Conservation (phyloP, 345 rosid genomes). For the sweet orange (Citrus sinensis) region DNA sequence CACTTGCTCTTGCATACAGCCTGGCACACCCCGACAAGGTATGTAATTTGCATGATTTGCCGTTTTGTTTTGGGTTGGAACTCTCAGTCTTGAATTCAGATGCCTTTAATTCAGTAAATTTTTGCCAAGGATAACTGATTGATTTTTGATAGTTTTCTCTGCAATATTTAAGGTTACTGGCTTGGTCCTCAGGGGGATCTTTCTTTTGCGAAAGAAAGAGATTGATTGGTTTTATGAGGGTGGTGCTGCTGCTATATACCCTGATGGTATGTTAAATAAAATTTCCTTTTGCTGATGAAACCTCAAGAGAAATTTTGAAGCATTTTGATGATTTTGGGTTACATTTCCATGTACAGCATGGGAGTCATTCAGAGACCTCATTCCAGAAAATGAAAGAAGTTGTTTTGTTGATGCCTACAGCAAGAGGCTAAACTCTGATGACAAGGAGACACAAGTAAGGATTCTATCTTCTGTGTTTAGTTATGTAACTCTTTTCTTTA, state of each 20-base stretch:
- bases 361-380: slow-evolving; percentile 92
- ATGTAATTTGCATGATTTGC: slow-evolving; percentile 1
- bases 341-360: slow-evolving; percentile 51
- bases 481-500: not conserved
- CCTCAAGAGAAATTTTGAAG: not conserved
- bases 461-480: not conserved
- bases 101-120: not conserved
- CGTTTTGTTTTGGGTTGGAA: slow-evolving; percentile 4
- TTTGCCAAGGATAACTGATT: not conserved
- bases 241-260: slow-evolving; percentile 91
- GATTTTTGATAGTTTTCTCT: slow-evolving; percentile 1
- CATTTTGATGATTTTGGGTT: slow-evolving; percentile 1
- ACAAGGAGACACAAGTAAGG: slow-evolving; percentile 83
- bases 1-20: slow-evolving; percentile 85
- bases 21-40: slow-evolving; percentile 90
- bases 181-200: slow-evolving; percentile 85
- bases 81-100: not conserved
- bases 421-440: slow-evolving; percentile 69
- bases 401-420: slow-evolving; percentile 68
- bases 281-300: not conserved
- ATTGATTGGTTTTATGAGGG: slow-evolving; percentile 98
- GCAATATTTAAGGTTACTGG: slow-evolving; percentile 64
- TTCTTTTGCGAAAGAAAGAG: slow-evolving; percentile 89
- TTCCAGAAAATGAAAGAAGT: slow-evolving; percentile 81
- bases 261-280: slow-evolving; percentile 65